These are phyloP conservation scores for Coccomyxa sp. DNA, from an alignment of 139 green algal species.

Conservation along the genomic window DNA sequence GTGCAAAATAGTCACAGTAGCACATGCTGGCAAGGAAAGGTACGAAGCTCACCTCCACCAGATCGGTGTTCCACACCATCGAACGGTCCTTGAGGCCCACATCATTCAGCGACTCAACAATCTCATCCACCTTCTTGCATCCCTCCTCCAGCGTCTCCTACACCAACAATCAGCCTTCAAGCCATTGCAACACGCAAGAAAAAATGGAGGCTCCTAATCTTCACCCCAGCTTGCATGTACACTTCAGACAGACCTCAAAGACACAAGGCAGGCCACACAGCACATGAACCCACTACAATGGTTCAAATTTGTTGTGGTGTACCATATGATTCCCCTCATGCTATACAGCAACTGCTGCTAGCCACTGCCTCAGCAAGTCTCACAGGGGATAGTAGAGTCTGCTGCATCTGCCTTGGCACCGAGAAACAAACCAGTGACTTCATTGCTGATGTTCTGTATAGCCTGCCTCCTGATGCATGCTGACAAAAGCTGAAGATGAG, in stretches of 20 bases:
- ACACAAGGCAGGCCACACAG: not conserved
- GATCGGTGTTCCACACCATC: slow-evolving; percentile 92
- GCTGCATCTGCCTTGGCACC: not conserved
- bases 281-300: not conserved
- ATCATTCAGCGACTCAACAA: slow-evolving; percentile 63
- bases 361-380: too few relatives aligned
- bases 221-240: not conserved
- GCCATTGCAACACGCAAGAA: too few relatives aligned
- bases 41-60: slow-evolving; percentile 74
- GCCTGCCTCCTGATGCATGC: not conserved
- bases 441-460: not conserved
- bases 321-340: too few relatives aligned
- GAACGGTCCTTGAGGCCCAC: slow-evolving; percentile 50
- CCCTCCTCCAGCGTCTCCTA: slow-evolving; percentile 85
- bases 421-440: not conserved
- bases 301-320: not conserved
- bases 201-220: not conserved
- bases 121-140: slow-evolving; percentile 82
- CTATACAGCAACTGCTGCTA: too few relatives aligned
- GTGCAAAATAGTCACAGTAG: not conserved
- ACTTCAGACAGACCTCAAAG: not conserved
- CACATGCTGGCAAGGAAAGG: not conserved
- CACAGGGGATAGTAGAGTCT: not conserved
- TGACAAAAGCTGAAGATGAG: not conserved
- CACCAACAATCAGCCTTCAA: not conserved